Percentiles rank a stretch among this genome's conserved stretches.
Conservation (phyloP, 495 filamentous ascomycete species). For the Penicillium alfredii region DNA sequence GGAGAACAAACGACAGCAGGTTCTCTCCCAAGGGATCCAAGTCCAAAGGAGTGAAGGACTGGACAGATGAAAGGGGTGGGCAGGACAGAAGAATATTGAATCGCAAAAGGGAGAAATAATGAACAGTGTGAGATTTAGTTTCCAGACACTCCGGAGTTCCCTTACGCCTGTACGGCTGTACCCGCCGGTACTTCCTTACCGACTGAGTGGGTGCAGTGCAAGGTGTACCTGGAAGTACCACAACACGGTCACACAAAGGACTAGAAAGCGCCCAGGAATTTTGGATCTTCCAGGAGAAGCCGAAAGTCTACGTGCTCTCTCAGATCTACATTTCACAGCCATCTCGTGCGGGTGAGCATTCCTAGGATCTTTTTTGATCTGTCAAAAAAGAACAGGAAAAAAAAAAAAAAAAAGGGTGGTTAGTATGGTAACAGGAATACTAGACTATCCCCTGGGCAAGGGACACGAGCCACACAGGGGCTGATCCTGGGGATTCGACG, state of each 20-base stretch:
- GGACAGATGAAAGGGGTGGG: conserved; percentile 2
- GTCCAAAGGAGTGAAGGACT: conserved; percentile 30
- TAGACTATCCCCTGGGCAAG: conserved; percentile 1
- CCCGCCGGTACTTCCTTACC: conserved; percentile 3
- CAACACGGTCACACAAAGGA: no score
- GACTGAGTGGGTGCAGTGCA: no score
- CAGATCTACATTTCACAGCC: conserved; percentile 1
- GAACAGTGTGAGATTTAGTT: conserved; percentile 13
- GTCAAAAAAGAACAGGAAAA: no score
- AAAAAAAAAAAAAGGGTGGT: conserved; percentile 1
- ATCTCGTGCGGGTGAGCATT: conserved; percentile 8
- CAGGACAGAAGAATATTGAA: conserved; percentile 9
- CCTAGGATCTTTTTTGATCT: conserved; percentile 3
- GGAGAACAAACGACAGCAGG: not conserved
- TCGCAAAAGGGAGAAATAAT: conserved; percentile 18
- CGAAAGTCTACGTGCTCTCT: no score
- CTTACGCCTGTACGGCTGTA: conserved; percentile 6
- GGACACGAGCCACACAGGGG: conserved; percentile 16
- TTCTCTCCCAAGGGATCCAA: conserved; percentile 5
- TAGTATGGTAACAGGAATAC: no score
- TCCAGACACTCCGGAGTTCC: conserved; percentile 16
- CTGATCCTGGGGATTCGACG: no score
- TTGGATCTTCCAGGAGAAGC: no score
- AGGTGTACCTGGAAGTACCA: no score
- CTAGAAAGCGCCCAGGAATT: no score